Base-by-base conservation (phyloP, 2,329 filamentous ascomycete genomes). In the Aureobasidium sp. region DNA sequence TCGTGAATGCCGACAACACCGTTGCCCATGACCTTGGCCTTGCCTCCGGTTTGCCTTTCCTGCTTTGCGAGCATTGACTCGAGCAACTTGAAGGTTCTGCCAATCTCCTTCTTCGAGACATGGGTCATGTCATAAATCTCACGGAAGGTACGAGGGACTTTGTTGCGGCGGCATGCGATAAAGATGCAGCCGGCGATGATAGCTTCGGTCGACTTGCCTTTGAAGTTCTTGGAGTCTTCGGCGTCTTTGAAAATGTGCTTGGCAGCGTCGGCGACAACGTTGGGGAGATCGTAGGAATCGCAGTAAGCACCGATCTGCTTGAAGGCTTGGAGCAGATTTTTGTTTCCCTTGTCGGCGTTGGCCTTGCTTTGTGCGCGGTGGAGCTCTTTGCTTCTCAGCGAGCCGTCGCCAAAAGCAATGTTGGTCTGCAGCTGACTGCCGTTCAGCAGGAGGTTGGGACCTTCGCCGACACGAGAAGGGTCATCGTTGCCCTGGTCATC, bases 181-280 rank as follows among this genome's bases (percentile, higher is more conserved):
- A 99, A 97, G 74, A 99, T 94, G 75, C 92, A 96, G 7, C 92
- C 91, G 5, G 94, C 94, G 66, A 97, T 93, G 66, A 99, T 88
- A 60, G 90, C 89, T 67, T 97, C 93, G 70, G 92, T 88, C 0
- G 89, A 88, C 76, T 99, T 99, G 71, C 92, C 92, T 77, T 96
- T 96, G 81, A 97, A 91, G 60, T 91, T 82, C 73, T 93, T 93
- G 70, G 87, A 87, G 74, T 99, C 94, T 68, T 96, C 91, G 25
- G 93, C 89, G 61, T 94, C 83, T 78, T 96, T 97, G 83, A 88
- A 99, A 65, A 97, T 87, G 72, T 95, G 89, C 78, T 96, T 96
- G 63, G 94, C 91, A 1, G 88, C 89, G 69, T 96, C 91, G 54
- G 89, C 86, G 42, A 95, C 90, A 60, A 87, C 85, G 69, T 86